These are phyloP conservation scores for Bolboschoenoplectus hybrid DNA, from an alignment of 202 grass and related monocot species.

Conservation along the genomic window DNA sequence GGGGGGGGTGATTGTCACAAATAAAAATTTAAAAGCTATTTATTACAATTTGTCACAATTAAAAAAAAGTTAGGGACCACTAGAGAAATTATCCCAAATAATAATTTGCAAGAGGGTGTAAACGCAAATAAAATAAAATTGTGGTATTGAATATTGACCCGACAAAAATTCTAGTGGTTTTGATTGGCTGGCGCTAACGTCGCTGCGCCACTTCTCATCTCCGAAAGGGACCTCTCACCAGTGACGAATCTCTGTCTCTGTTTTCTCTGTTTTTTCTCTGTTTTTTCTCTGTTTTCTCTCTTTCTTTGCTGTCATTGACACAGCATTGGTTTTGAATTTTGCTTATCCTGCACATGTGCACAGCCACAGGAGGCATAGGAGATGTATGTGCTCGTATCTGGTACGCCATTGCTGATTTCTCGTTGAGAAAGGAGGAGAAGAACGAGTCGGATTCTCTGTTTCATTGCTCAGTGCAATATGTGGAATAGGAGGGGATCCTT, in stretches of 20 bases:
- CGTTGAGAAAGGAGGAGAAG: too few relatives aligned
- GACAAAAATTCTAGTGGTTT: not conserved
- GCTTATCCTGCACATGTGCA: constrained; percentile 14
- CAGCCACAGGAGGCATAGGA: too few relatives aligned
- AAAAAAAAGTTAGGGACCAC: not conserved
- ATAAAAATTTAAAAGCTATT: too few relatives aligned
- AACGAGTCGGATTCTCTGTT: too few relatives aligned
- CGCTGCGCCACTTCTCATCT: constrained; percentile 13
- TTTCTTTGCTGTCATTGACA: constrained; percentile 4
- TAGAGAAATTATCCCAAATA: not conserved
- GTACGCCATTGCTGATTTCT: too few relatives aligned
- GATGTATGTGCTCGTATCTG: too few relatives aligned
- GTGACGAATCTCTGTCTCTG: not conserved
- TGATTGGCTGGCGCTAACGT: constrained; percentile 2
- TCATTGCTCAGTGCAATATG: too few relatives aligned
- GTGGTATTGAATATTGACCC: not conserved
- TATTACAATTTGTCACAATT: too few relatives aligned
- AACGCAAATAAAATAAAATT: not conserved
- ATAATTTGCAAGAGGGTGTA: not conserved
- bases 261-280: not conserved
- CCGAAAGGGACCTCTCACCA: not conserved
- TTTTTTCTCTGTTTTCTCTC: not conserved
- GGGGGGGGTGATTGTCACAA: too few relatives aligned
- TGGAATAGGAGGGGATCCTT: too few relatives aligned
- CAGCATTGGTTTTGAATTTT: not conserved